Evolutionary conservation across 257 asterid species (phyloP).

Genomic region (Nicotiana obtusifolia): DNA sequence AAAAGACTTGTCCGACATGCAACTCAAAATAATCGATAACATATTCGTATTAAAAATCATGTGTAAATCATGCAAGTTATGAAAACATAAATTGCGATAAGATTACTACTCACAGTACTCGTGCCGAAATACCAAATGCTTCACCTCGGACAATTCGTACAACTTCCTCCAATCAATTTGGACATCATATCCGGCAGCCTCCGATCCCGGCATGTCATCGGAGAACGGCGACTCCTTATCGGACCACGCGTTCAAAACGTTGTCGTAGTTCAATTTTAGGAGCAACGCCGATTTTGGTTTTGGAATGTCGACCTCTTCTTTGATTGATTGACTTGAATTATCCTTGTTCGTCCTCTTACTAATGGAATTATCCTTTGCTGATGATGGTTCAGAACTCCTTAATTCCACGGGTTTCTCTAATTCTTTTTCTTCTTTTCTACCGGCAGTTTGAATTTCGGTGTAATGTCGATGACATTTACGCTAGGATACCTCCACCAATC

Average conservation of each 20-base stretch:
- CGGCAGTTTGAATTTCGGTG: slow-evolving; percentile 27
- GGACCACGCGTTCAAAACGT: slow-evolving; percentile 59
- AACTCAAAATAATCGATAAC: too few species aligned
- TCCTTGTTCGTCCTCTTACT: slow-evolving; percentile 5
- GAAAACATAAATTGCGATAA: too few species aligned
- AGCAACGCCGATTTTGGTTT: slow-evolving; percentile 31
- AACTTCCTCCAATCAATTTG: too few species aligned
- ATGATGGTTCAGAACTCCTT: slow-evolving; percentile 7
- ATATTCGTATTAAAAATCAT: too few species aligned
- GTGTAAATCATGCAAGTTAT: too few species aligned
- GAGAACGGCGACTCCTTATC: slow-evolving; percentile 63
- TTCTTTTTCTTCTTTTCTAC: slow-evolving; percentile 40
- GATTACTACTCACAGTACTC: too few species aligned
- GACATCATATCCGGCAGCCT: slow-evolving; percentile 52
- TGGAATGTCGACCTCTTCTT: slow-evolving; percentile 18
- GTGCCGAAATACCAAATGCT: too few species aligned
- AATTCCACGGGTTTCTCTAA: slow-evolving; percentile 30
- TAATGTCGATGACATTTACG: slow-evolving; percentile 48
- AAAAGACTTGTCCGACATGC: too few species aligned
- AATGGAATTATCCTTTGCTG: slow-evolving; percentile 5
- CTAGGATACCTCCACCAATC: slow-evolving; percentile 69
- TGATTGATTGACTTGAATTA: slow-evolving; percentile 12
- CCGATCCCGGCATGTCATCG: slow-evolving; percentile 48
- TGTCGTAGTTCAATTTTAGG: slow-evolving; percentile 54
- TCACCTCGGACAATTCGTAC: too few species aligned